phyloP scores from a whole-genome alignment of 2,329 filamentous ascomycete genomes.

The Sporothrix sp. region DNA sequence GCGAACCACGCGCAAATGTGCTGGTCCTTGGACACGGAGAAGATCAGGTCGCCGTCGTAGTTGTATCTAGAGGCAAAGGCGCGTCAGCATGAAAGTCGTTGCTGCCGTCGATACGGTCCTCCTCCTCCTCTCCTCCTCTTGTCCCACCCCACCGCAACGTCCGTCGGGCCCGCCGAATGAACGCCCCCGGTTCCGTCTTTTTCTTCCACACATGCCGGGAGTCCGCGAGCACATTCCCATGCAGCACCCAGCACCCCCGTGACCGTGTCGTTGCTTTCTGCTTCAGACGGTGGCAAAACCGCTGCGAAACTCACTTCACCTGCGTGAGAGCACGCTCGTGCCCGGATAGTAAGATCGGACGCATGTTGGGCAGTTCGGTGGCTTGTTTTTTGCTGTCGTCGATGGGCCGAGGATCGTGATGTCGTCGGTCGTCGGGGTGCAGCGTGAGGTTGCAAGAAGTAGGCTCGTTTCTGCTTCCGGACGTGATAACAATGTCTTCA shows the following conservation, averaged over 20 bases:
- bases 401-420: background rate
- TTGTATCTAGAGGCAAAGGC: constrained; percentile 58
- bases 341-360: constrained; percentile 89
- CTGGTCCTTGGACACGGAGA: constrained; percentile 23
- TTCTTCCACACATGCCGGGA: no score
- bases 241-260: no score
- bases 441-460: background rate
- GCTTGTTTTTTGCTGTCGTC: constrained; percentile 17
- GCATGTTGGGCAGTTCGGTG: constrained; percentile 77
- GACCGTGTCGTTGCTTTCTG: background rate
- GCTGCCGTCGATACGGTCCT: background rate
- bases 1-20: constrained; percentile 95
- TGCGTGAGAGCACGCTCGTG: constrained; percentile 96
- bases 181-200: background rate
- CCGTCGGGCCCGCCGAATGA: no score
- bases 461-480: constrained; percentile 8
- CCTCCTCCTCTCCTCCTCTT: background rate
- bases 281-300: no score
- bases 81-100: constrained; percentile 4
- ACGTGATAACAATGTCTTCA: constrained; percentile 13
- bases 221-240: no score
- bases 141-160: background rate
- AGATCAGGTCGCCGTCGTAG: constrained; percentile 69
- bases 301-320: constrained; percentile 45
- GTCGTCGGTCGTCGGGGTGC: constrained; percentile 1